These are phyloP conservation scores for Durotheca rogersii DNA, from an alignment of 495 filamentous ascomycete species.

Conservation along the genomic window DNA sequence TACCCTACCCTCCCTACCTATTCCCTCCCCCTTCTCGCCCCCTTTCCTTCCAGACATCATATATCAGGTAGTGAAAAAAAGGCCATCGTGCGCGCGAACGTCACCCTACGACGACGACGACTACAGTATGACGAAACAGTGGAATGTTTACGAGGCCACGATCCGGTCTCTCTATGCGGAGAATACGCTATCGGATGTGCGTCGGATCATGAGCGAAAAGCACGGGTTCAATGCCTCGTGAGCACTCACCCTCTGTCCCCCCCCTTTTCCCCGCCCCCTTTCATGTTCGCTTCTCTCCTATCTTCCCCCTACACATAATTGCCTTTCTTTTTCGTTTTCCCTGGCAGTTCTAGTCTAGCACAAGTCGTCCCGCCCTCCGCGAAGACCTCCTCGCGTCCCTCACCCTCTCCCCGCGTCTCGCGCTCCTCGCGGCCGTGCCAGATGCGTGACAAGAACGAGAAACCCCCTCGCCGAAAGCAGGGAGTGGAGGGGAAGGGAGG, in stretches of 20 bases:
- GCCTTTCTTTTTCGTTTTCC: background rate
- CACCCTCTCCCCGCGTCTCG: too few relatives aligned
- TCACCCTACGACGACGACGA: too few relatives aligned
- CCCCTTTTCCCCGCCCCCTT: background rate
- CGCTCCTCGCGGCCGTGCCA: too few relatives aligned
- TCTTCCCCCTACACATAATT: background rate
- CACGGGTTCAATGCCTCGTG: conserved; percentile 50
- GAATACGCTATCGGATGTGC: conserved; percentile 46
- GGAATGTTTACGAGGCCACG: conserved; percentile 39
- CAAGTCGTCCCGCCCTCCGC: too few relatives aligned
- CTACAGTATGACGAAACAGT: conserved; percentile 49
- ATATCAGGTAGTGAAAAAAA: too few relatives aligned
- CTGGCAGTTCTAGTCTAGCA: too few relatives aligned
- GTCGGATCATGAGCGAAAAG: conserved; percentile 42
- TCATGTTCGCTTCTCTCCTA: background rate
- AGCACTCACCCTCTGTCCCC: conserved; percentile 13
- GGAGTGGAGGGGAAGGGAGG: too few relatives aligned
- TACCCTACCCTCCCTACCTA: background rate
- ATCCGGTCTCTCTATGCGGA: conserved; percentile 45
- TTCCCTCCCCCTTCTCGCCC: background rate
- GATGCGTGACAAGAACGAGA: too few relatives aligned
- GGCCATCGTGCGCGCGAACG: too few relatives aligned
- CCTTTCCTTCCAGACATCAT: background rate
- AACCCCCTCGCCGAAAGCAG: too few relatives aligned
- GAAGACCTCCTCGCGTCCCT: too few relatives aligned